Percentiles rank a stretch among this genome's conserved stretches.
phyloP scores from a whole-genome alignment of 441 rosid genomes.

The Euphorbia schlechtendalii region DNA sequence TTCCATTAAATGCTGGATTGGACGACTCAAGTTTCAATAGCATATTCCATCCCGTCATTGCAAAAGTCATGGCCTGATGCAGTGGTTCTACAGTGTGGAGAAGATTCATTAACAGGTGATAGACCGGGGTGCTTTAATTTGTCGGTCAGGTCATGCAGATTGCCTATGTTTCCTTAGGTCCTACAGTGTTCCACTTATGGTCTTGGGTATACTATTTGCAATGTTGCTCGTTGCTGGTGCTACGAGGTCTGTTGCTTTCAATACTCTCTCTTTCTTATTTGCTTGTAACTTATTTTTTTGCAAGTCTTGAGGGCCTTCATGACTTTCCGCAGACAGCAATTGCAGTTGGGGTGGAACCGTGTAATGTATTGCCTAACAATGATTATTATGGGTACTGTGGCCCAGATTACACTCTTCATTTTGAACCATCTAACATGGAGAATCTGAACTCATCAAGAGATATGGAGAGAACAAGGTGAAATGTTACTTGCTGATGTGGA shows the following conservation, averaged over 20 bases:
- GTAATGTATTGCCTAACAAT: constrained; percentile 75
- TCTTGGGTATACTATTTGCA: constrained; percentile 90
- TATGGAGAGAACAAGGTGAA: constrained; percentile 77
- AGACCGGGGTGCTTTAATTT: constrained; percentile 91
- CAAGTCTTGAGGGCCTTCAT: constrained; percentile 14
- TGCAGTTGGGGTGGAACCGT: constrained; percentile 94
- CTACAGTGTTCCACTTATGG: constrained; percentile 84
- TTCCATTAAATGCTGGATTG: constrained; percentile 84
- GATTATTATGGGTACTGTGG: constrained; percentile 95
- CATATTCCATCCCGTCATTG: constrained; percentile 73
- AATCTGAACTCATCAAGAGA: constrained; percentile 67
- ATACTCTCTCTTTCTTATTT: not conserved
- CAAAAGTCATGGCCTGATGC: constrained; percentile 97
- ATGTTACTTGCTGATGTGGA: too few relatives aligned
- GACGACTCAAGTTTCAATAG: constrained; percentile 77
- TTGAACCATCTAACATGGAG: constrained; percentile 69
- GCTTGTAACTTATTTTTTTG: not conserved
- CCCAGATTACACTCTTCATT: constrained; percentile 88
- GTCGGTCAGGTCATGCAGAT: constrained; percentile 95
- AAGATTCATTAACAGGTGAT: constrained; percentile 93
- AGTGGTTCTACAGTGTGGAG: constrained; percentile 97
- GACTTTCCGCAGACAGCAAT: constrained; percentile 72
- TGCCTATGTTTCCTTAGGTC: constrained; percentile 89
- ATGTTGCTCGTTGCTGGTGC: constrained; percentile 99
- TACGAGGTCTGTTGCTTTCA: constrained; percentile 54